Conservation (phyloP, 2,329 filamentous ascomycete genomes). For the Microdochium nivale region DNA sequence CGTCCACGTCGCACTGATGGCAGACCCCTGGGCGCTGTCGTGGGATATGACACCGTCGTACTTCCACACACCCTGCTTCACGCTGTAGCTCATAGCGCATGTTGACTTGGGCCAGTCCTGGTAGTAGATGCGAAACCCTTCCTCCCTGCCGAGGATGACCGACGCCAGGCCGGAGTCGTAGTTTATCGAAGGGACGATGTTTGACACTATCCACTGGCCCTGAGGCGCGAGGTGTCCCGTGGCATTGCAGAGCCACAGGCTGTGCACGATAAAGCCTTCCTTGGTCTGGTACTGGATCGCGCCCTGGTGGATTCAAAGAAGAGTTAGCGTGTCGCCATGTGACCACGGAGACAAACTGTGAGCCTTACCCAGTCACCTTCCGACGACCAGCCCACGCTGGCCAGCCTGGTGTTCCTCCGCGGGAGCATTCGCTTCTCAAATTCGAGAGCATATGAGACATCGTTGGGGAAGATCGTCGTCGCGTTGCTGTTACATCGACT, state of each 20-base stretch:
- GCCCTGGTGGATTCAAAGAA: slow-evolving; percentile 7
- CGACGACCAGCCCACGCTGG: slow-evolving; percentile 2
- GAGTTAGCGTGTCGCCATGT: background rate
- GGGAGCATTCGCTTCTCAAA: slow-evolving; percentile 1
- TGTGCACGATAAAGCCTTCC: slow-evolving; percentile 12
- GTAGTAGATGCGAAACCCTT: slow-evolving; percentile 22
- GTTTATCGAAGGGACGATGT: slow-evolving; percentile 8
- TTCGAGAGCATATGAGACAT: slow-evolving; percentile 4
- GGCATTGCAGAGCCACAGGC: slow-evolving; percentile 16
- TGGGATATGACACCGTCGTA: slow-evolving; percentile 17
- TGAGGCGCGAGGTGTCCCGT: slow-evolving; percentile 14
- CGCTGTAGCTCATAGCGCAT: slow-evolving; percentile 10
- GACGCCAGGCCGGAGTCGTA: slow-evolving; percentile 16
- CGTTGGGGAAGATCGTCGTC: slow-evolving; percentile 6
- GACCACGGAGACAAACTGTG: background rate
- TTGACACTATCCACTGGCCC: slow-evolving; percentile 12
- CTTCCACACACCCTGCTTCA: slow-evolving; percentile 9
- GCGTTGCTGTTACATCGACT: slow-evolving; percentile 9
- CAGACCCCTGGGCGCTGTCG: slow-evolving; percentile 11
- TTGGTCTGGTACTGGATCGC: slow-evolving; percentile 17
- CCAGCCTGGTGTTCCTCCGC: slow-evolving; percentile 4
- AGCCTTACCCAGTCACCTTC: background rate
- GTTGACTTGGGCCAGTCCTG: slow-evolving; percentile 16
- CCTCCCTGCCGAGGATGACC: slow-evolving; percentile 12
- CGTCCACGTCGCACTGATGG: slow-evolving; percentile 13